These are phyloP conservation scores for Leptographium radiaticola DNA, from an alignment of 2,329 filamentous ascomycete species.

Conservation along the genomic window DNA sequence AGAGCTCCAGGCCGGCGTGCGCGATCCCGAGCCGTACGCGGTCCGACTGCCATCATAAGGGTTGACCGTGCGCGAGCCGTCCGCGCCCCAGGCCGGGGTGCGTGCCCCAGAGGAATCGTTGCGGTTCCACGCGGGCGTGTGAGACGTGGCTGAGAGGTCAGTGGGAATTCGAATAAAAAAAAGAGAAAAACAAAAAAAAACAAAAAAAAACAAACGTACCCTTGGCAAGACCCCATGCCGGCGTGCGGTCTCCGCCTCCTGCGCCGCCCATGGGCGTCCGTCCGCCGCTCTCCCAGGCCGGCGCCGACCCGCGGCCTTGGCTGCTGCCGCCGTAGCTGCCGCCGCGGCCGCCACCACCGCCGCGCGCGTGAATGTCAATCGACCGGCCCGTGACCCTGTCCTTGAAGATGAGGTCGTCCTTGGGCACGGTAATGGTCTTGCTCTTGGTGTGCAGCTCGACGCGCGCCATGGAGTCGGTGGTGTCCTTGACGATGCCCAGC, in stretches of 20 bases:
- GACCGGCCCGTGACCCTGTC: constrained; percentile 68
- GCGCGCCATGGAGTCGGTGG: constrained; percentile 72
- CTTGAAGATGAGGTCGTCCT: constrained; percentile 71
- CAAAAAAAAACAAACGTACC: constrained; percentile 35
- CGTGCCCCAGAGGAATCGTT: constrained; percentile 41
- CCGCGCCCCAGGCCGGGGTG: constrained; percentile 54
- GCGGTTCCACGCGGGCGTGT: constrained; percentile 50
- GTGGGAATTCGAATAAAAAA: not conserved
- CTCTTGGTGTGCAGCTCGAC: constrained; percentile 91
- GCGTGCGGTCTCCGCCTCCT: constrained; percentile 48
- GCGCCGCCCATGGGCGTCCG: not conserved
- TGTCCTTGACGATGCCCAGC: constrained; percentile 89
- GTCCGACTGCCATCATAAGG: constrained; percentile 64
- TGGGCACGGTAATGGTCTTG: constrained; percentile 77
- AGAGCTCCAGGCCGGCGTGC: constrained; percentile 68
- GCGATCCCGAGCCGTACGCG: constrained; percentile 59
- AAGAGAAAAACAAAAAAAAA: not conserved
- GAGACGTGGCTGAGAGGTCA: constrained; percentile 36
- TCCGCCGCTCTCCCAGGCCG: constrained; percentile 43
- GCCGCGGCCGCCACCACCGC: constrained; percentile 29
- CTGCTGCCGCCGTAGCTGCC: constrained; percentile 21
- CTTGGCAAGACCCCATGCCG: constrained; percentile 55
- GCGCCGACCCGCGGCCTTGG: constrained; percentile 16
- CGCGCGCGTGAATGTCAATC: constrained; percentile 50
- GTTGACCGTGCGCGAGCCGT: constrained; percentile 54